A percentile compares a stretch with the other conserved stretches of the same genome.
These are phyloP conservation scores for Mycena capillaripes DNA, from an alignment of 768 basidiomycete genomes.

Conservation along the genomic window DNA sequence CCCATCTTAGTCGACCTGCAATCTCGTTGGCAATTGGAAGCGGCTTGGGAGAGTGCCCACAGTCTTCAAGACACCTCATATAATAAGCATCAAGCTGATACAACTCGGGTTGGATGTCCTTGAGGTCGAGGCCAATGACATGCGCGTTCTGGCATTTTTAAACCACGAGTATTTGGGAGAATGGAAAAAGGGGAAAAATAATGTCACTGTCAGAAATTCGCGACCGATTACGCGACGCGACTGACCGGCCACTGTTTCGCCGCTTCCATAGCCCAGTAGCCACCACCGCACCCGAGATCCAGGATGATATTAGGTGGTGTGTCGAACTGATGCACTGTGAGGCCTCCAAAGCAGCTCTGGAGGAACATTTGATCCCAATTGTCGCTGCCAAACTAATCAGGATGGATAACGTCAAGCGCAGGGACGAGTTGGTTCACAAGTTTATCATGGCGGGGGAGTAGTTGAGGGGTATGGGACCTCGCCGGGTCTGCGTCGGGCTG, in stretches of 20 bases:
- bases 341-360: slow-evolving; percentile 57
- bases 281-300: slow-evolving; percentile 81
- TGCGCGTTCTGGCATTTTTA: slow-evolving; percentile 56
- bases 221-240: slow-evolving; percentile 11
- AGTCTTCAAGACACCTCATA: slow-evolving; percentile 34
- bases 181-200: not conserved
- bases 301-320: slow-evolving; percentile 66
- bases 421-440: slow-evolving; percentile 59
- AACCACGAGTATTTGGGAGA: too few relatives aligned
- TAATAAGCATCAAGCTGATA: slow-evolving; percentile 47
- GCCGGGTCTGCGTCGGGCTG: slow-evolving; percentile 58
- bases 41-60: slow-evolving; percentile 5
- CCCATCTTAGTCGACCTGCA: slow-evolving; percentile 70
- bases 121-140: slow-evolving; percentile 73
- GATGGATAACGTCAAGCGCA: slow-evolving; percentile 6
- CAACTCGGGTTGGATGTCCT: slow-evolving; percentile 67
- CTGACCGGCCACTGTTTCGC: slow-evolving; percentile 74
- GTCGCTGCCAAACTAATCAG: slow-evolving; percentile 62
- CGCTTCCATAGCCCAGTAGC: slow-evolving; percentile 80
- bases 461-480: slow-evolving; percentile 70
- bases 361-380: slow-evolving; percentile 82
- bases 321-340: slow-evolving; percentile 70
- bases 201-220: not conserved
- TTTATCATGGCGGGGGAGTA: slow-evolving; percentile 63
- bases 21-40: slow-evolving; percentile 47